phyloP scores from a whole-genome alignment of 768 basidiomycete species.

The Tricholoma matsutake region DNA sequence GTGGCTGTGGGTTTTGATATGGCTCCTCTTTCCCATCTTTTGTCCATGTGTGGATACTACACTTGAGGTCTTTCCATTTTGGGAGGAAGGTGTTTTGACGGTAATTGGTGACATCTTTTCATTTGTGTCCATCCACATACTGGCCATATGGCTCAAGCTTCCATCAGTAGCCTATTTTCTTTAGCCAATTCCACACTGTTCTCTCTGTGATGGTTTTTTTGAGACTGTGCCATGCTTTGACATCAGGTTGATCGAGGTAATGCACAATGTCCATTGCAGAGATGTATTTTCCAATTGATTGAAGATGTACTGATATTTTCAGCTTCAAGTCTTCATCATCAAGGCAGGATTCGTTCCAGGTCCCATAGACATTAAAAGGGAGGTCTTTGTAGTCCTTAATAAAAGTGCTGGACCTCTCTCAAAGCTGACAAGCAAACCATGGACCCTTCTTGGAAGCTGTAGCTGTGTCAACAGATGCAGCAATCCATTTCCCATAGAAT shows the following conservation, averaged over 20 bases:
- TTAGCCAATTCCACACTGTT: not conserved
- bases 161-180: not conserved
- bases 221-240: too few relatives aligned
- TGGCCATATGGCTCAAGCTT: not conserved
- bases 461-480: not conserved
- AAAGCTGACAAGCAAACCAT: constrained; percentile 4
- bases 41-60: too few relatives aligned
- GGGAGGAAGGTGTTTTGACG: too few relatives aligned
- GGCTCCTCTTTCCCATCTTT: not conserved
- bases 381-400: too few relatives aligned
- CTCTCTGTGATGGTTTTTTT: too few relatives aligned
- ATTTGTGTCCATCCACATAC: not conserved
- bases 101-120: too few relatives aligned
- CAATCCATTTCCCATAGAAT: too few relatives aligned
- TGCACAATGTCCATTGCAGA: too few relatives aligned
- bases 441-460: not conserved
- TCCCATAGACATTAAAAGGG: too few relatives aligned
- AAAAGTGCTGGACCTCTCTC: not conserved
- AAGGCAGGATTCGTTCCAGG: constrained; percentile 1
- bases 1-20: not conserved
- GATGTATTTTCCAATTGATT: constrained; percentile 19
- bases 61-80: too few relatives aligned
- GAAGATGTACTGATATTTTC: constrained; percentile 11
- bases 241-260: constrained; percentile 11
- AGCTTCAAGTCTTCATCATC: constrained; percentile 14